Base-by-base conservation (phyloP, 2,329 filamentous ascomycete species). In the Alternaria gansuensis region DNA sequence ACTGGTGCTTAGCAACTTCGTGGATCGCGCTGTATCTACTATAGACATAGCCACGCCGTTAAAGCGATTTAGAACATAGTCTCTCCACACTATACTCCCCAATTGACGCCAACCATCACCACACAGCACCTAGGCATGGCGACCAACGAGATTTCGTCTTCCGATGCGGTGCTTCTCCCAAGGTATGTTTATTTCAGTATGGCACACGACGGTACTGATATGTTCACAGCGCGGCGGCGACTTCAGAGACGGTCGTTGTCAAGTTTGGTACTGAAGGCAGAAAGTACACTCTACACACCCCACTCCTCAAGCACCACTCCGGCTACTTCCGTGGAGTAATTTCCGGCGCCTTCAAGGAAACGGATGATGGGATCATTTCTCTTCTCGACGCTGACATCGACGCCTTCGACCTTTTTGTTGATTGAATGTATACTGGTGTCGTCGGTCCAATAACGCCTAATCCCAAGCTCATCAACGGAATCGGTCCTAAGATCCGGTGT, bases 261-360 rank as follows among this genome's bases (percentile, higher is more conserved):
- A 50, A 43, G 11, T 26, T 54, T 3, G 58, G 58, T 5, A 6
- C 24, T 0, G 11, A 54, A 8, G 31, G 23, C 7, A 60, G 51
- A 26, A 26, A 36, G 23, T 57, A 60, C 37, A 44, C 14, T 5
- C 14, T 60, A n/a, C 49, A 57, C 14, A 40, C 49, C 21, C 13
- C 9, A 7, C 44, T 51, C 17, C 34, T 60, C 11, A 31, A 17
- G 3, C 37, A 51, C 23, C 31, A 54, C 17, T 57, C 39, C 5
- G 54, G 34, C 5, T 57, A 28, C 23, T 60, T 60, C 7, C 23
- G 41, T 10, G 48, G 48, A 36, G 57, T 52, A 29, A 43, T 56
- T 1, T 44, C 46, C 7, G 52, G 52, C 29, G 14, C 28, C 9
- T 57, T 50, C 10, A 40, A 10, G n/a, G 49, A 33, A 24, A 14